Base-by-base conservation (phyloP, 2,329 filamentous ascomycete genomes). In the Drechmeria coniospora region DNA sequence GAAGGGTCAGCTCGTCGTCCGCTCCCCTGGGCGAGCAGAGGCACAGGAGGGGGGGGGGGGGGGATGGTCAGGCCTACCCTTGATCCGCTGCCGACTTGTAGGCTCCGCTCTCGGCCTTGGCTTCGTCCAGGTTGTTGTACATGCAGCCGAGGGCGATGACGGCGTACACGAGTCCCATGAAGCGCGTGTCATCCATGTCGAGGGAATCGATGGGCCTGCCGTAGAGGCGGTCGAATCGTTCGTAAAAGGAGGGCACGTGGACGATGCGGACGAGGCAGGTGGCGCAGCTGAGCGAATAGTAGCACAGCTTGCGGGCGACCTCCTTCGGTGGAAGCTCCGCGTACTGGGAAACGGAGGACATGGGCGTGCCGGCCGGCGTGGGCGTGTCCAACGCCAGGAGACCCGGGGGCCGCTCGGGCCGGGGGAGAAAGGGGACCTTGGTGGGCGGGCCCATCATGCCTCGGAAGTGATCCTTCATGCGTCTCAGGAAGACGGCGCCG, bases 391-490 rank as follows among this genome's bases (percentile, higher is more conserved):
- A 62, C 35, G 71, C 65, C 36, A 52, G 57, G 38, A 64, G 56
- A 49, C 58, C 64, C 23, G 49, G 56, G 14, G 59, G 54, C 27
- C 58, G 55, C 17, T 65, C 61, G 10, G 61, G 47, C 35, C 61
- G 50, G 28, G 67, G 59, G 34, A 76, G 53, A 46, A 77, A 71
- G 12, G 73, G 63, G 35, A 69, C 54, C 42, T 68, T 61, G 36
- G 67, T 62, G 25, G 73, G 66, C 22, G 69, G 67, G 13, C 76
- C 76, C 26, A 90, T 65, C 37, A 90, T 62, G 34, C 76, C 73
- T 24, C 81, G 78, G 39, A 94, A 81, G 45, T 93, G 79, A 44
- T 92, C 80, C 43, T 83, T 78, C 67, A 98, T 77, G 30, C 81
- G 74, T 37, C 74, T 71, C 41, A 94, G 67, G 49, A 94, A 98